Percentiles rank a stretch among this genome's conserved stretches.
Evolutionary conservation across 495 filamentous ascomycete genomes (phyloP).

Genomic region (Talaromyces nanjingensis): DNA sequence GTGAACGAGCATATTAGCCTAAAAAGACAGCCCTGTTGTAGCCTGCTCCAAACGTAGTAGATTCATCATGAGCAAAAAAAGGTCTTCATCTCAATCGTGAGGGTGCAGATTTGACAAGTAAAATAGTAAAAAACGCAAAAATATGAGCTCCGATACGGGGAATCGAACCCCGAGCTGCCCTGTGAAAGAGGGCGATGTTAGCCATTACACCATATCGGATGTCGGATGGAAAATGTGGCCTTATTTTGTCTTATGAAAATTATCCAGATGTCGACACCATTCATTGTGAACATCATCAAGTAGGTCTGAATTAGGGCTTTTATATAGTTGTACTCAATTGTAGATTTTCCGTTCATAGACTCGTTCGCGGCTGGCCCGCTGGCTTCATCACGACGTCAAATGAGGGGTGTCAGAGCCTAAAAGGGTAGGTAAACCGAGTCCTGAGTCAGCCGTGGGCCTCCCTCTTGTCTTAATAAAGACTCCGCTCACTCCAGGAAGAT

Average conservation of each 20-base stretch:
- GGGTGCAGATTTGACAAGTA: too few relatives aligned
- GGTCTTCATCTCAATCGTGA: too few relatives aligned
- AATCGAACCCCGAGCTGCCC: constrained; percentile 11
- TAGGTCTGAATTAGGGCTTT: not conserved
- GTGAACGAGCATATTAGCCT: too few relatives aligned
- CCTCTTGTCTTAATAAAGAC: not conserved
- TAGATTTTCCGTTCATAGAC: not conserved
- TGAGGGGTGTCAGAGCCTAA: not conserved
- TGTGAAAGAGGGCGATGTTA: not conserved
- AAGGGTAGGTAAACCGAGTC: not conserved
- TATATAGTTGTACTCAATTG: not conserved
- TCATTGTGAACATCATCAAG: not conserved
- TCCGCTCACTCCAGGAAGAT: not conserved
- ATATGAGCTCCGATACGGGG: constrained; percentile 6
- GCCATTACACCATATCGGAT: not conserved
- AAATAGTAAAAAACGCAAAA: not conserved
- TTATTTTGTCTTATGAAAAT: not conserved
- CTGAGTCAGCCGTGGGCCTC: not conserved
- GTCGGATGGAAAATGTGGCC: not conserved
- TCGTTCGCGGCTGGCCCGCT: not conserved
- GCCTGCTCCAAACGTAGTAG: too few relatives aligned
- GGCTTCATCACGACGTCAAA: not conserved
- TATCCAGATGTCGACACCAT: not conserved
- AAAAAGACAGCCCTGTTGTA: too few relatives aligned
- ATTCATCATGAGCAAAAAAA: too few relatives aligned